Evolutionary conservation across 192 early-diverging fungal genomes (phyloP), one percentile per base, ranked within the genome.

Genomic region (Umbelopsis isabellina): DNA sequence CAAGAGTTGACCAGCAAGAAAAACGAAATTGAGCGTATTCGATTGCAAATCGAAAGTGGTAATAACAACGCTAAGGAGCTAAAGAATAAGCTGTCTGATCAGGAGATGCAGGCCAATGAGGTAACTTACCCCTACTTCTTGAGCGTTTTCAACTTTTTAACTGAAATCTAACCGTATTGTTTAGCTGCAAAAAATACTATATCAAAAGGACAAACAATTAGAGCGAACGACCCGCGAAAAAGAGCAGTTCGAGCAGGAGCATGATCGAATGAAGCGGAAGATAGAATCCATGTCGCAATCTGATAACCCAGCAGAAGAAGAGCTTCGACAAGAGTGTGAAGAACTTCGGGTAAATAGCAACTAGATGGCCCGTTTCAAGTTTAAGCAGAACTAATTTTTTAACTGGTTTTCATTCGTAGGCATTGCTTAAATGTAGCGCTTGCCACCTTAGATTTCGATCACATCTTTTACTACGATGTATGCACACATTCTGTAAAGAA

Each of bases 401-500:
- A 2, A 25, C n/a, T 52, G 18, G 18, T 25, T 47, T 47, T 61
- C 22, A 2, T 30, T 33, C 12, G 21, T 65, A 95, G 90, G 83
- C 90, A n/a, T 75, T 97, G 48, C 86, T 97, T 45, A 97, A 94
- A 80, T 98, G 97, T 74, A 87, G 89, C 22, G 90, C 93, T 49
- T 98, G 97, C 82, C 88, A 88, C 70, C 89, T 82, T 23, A 86
- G 93, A 50, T 96, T 97, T 83, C 94, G 94, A 73, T 88, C 86
- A 35, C 93, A 93, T 74, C 82, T 91, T 3, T 78, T 98, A 12
- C 35, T 86, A 58, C 87, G 92, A 41, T 98, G 97, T 79, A 97
- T 97, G 95, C 97, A 98, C 72, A 92, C 91, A 15, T 98, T 98
- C 84, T 98, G 97, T 85, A 93, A 94, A 70, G 80, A 87, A 68